phyloP scores from a whole-genome alignment of 1,139 yeast species.

The Zygoascus meyerae region DNA sequence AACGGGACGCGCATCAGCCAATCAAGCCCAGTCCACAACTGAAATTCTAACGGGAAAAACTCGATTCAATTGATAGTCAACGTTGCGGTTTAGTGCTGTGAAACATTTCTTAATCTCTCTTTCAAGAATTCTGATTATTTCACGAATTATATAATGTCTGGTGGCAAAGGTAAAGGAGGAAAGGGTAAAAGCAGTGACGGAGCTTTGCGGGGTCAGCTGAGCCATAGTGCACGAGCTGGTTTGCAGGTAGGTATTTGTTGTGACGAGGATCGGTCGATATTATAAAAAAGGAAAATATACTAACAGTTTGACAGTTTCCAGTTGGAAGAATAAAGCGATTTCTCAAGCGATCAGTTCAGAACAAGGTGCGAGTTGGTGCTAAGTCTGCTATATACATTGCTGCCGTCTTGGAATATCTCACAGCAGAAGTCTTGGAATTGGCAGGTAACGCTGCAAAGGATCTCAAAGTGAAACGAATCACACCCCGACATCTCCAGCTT shows the following conservation, averaged over 20 bases:
- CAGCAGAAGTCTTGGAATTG: slow-evolving; percentile 96
- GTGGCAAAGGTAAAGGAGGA: slow-evolving; percentile 91
- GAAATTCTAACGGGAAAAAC: no score
- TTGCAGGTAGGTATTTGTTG: slow-evolving; percentile 44
- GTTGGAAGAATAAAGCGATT: slow-evolving; percentile 98
- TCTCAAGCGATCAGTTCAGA: slow-evolving; percentile 84
- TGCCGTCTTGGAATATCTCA: slow-evolving; percentile 92
- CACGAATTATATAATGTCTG: slow-evolving; percentile 54
- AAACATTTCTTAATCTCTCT: no score
- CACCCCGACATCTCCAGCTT: slow-evolving; percentile 97
- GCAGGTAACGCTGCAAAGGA: slow-evolving; percentile 99
- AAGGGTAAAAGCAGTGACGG: slow-evolving; percentile 53
- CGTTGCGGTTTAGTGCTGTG: no score
- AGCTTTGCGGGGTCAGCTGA: slow-evolving; percentile 45
- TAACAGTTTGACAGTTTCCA: slow-evolving; percentile 50
- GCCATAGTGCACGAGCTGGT: slow-evolving; percentile 97
- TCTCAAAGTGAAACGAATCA: slow-evolving; percentile 95
- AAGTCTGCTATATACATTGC: slow-evolving; percentile 96
- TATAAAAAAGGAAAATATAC: background rate
- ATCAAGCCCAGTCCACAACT: no score
- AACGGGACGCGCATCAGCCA: slow-evolving; percentile 3
- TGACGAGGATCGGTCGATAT: background rate
- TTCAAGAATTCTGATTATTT: background rate
- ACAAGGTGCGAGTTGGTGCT: slow-evolving; percentile 93
- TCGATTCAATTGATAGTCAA: no score